phyloP scores from a whole-genome alignment of 129 eudicot genomes.

The Flaveria trinervia region DNA sequence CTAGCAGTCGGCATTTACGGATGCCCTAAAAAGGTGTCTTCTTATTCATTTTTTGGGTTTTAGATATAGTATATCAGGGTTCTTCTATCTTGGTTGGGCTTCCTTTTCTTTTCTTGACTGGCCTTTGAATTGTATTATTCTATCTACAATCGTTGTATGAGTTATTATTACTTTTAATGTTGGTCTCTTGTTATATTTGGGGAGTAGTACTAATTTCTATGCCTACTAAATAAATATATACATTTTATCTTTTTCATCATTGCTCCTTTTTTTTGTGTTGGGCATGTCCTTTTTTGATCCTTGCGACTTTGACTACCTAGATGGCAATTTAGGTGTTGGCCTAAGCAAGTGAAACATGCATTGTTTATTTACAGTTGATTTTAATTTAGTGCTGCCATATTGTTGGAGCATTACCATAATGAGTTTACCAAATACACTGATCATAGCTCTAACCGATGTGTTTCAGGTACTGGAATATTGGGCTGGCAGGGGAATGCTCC shows the following conservation, averaged over 20 bases:
- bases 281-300: neutral
- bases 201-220: neutral
- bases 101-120: neutral
- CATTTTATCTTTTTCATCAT: neutral
- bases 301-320: neutral
- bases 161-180: no score
- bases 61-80: neutral
- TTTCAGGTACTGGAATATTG: slow-evolving; percentile 89
- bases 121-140: neutral
- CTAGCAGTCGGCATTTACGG: neutral
- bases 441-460: slow-evolving; percentile 16
- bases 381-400: slow-evolving; percentile 6
- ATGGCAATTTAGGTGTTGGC: slow-evolving; percentile 15
- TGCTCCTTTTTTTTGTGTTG: neutral
- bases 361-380: slow-evolving; percentile 16
- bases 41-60: neutral
- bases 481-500: slow-evolving; percentile 99
- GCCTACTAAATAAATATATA: neutral
- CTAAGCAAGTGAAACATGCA: slow-evolving; percentile 15
- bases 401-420: slow-evolving; percentile 5
- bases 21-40: neutral
- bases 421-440: slow-evolving; percentile 17
- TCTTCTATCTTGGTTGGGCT: neutral
- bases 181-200: neutral
- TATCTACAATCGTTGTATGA: neutral